Percentiles rank a stretch among this genome's conserved stretches.
Conservation (phyloP, 148 eudicot genomes). For the Fagopyrum tataricum region DNA sequence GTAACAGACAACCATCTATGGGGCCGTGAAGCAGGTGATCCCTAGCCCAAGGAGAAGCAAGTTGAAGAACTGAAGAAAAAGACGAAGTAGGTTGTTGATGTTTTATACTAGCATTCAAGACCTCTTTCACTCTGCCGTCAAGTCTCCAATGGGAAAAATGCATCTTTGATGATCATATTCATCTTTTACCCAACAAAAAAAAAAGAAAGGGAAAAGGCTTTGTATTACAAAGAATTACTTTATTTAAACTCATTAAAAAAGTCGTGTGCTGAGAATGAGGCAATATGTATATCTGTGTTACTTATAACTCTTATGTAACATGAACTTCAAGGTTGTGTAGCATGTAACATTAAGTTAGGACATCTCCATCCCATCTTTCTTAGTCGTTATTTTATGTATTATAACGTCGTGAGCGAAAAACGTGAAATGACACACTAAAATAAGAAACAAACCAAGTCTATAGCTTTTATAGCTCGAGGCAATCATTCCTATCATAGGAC, state of each 20-base stretch:
- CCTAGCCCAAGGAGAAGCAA: slow-evolving; percentile 25
- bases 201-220: background rate
- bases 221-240: background rate
- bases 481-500: background rate
- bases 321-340: slow-evolving; percentile 9
- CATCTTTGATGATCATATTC: background rate
- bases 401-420: too few relatives aligned
- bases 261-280: slow-evolving; percentile 1
- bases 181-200: background rate
- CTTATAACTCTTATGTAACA: too few relatives aligned
- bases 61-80: slow-evolving; percentile 22
- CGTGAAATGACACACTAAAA: too few relatives aligned
- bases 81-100: background rate
- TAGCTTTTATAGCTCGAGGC: background rate
- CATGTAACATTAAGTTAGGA: background rate
- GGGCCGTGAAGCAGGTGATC: slow-evolving; percentile 51
- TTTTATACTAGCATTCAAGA: background rate
- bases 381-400: background rate
- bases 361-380: too few relatives aligned
- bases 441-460: background rate
- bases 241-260: background rate
- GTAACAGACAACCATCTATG: slow-evolving; percentile 39
- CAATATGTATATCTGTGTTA: background rate
- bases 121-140: background rate
- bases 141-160: background rate